A percentile compares a stretch with the other conserved stretches of the same genome.
Conservation (phyloP, 2,329 filamentous ascomycete genomes). For the Plectosphaerella cucumerina region DNA sequence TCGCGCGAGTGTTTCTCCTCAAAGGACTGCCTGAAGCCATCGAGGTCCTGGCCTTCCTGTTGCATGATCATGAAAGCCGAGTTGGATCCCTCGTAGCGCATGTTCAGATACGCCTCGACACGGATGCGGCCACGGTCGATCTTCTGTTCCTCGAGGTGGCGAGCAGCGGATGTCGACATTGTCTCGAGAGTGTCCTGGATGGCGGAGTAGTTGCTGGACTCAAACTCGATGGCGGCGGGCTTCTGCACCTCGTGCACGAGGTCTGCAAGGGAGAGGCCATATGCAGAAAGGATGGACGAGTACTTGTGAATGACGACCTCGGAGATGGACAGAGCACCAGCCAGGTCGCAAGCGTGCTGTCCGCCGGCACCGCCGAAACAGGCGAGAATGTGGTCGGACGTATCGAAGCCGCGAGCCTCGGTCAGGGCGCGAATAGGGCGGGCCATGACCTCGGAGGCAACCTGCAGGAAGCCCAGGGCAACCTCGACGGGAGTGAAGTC, state of each 20-base stretch:
- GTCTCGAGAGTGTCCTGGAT: slow-evolving; percentile 21
- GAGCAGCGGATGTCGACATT: slow-evolving; percentile 25
- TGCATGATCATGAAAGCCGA: slow-evolving; percentile 32
- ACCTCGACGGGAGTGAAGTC: slow-evolving; percentile 29
- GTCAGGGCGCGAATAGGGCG: slow-evolving; percentile 29
- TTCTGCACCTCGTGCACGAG: slow-evolving; percentile 35
- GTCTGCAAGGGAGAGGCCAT: slow-evolving; percentile 41
- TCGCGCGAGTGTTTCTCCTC: slow-evolving; percentile 68
- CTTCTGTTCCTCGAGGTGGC: slow-evolving; percentile 19
- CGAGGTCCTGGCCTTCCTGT: slow-evolving; percentile 16
- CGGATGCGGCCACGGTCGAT: slow-evolving; percentile 31
- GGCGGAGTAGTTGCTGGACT: slow-evolving; percentile 7
- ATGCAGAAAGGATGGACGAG: slow-evolving; percentile 41
- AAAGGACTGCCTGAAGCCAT: slow-evolving; percentile 65
- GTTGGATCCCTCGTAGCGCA: slow-evolving; percentile 37
- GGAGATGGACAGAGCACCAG: slow-evolving; percentile 35
- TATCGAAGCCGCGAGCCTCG: slow-evolving; percentile 29
- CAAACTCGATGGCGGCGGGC: slow-evolving; percentile 26
- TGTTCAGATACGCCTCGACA: slow-evolving; percentile 35
- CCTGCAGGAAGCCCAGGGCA: slow-evolving; percentile 29
- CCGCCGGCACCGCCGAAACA: slow-evolving; percentile 32
- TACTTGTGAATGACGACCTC: slow-evolving; percentile 39
- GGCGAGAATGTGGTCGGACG: slow-evolving; percentile 28
- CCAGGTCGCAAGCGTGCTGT: slow-evolving; percentile 40
- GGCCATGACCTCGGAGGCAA: slow-evolving; percentile 31